Evolutionary conservation across 768 basidiomycete genomes (phyloP), one percentile per base, ranked within the genome.

Genomic region (Exsudoporus frostii): DNA sequence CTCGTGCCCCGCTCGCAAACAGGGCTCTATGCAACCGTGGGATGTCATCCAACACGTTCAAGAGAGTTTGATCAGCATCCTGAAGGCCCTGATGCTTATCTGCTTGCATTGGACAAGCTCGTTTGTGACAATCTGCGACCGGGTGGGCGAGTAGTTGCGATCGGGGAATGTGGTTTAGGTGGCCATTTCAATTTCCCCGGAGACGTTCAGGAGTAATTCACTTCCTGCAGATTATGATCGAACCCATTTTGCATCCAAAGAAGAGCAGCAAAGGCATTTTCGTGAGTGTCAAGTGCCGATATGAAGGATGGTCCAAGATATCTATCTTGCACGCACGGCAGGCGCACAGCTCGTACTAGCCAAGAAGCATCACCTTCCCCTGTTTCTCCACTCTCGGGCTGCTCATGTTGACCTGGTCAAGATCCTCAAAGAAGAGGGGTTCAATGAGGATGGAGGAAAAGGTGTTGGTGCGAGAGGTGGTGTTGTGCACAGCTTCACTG

Each of bases 121-220:
- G 77, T 89, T 19, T 65, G 65, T 24, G 61, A 68, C 22, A 77
- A 83, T 63, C 60, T 80, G 10, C 71, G 73, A 25, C 80, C 84
- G 0, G 70, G 64, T 43, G 86, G 84, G 20, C 75, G 85, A 51
- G 82, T 80, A 10, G 83, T 88, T 20, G 86, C 88, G 1, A 71
- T 92, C 15, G 90, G 90, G 20, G 90, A 92, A 69, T 88, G 89
- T 58, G 90, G 90, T 20, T 69, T 92, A 46, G 89, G 88, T 87
- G 56, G 38, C 32, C 50, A 38, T 46, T 33, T n/a, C 11, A 2
- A 20, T 42, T 53, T 15, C 37, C 43, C 8, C 15, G 3, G 40
- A 20, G 17, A 24, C 5, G 14, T 39, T 47, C 15, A 17, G 34
- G 20, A 24, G 39, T 48, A 14, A 55, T 14, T 37, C 27, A 38